phyloP scores from a whole-genome alignment of 2,329 filamentous ascomycete genomes.

The Alternaria sp. region DNA sequence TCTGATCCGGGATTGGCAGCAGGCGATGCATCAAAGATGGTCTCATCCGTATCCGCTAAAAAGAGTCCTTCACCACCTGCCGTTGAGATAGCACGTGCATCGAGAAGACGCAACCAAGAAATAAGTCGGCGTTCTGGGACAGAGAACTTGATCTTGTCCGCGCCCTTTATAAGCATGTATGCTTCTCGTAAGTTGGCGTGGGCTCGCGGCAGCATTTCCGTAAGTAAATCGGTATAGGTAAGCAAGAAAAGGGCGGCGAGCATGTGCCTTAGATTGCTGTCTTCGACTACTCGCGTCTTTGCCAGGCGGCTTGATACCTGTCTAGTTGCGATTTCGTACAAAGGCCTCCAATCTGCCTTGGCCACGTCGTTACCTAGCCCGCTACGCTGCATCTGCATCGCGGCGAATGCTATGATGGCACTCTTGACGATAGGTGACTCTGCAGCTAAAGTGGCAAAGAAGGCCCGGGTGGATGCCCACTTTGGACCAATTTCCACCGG shows the following conservation, averaged over 20 bases:
- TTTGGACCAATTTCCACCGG: slow-evolving; percentile 62
- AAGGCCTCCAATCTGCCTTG: slow-evolving; percentile 44
- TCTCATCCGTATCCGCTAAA: slow-evolving; percentile 60
- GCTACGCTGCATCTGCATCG: slow-evolving; percentile 52
- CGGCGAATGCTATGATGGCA: slow-evolving; percentile 63
- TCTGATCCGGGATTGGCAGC: slow-evolving; percentile 42
- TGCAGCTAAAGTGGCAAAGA: slow-evolving; percentile 59
- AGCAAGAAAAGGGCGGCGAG: slow-evolving; percentile 64
- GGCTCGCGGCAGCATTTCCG: slow-evolving; percentile 19
- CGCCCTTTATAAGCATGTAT: slow-evolving; percentile 57
- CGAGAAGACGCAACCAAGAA: slow-evolving; percentile 65
- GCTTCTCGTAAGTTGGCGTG: slow-evolving; percentile 61
- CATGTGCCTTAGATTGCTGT: slow-evolving; percentile 51
- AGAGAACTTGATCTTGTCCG: slow-evolving; percentile 33
- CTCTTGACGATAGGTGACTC: slow-evolving; percentile 58
- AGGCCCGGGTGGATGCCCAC: slow-evolving; percentile 61
- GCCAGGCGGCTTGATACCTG: slow-evolving; percentile 34
- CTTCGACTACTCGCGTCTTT: slow-evolving; percentile 24
- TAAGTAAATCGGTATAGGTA: slow-evolving; percentile 60
- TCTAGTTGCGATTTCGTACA: slow-evolving; percentile 43
- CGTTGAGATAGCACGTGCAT: slow-evolving; percentile 63
- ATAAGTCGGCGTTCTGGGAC: slow-evolving; percentile 59
- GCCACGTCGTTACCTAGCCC: slow-evolving; percentile 43
- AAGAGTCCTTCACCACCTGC: slow-evolving; percentile 66
- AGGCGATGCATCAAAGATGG: slow-evolving; percentile 58